Percentiles rank a stretch among this genome's conserved stretches.
Evolutionary conservation across 345 rosid genomes (phyloP).

Genomic region (Arabis alpina): DNA sequence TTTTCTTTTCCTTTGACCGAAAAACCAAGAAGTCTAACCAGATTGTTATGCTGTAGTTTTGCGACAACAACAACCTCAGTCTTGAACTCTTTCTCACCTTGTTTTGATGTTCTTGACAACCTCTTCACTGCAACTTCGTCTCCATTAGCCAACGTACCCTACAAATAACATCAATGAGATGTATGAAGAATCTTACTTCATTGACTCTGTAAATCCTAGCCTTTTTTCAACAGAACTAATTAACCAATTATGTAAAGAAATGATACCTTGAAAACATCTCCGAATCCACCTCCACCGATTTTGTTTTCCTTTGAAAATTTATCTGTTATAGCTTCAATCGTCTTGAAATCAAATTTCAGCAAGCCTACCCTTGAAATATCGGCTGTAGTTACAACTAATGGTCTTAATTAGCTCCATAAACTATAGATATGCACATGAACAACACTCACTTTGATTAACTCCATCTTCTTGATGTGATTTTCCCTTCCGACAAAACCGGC

Average conservation of each 20-base stretch:
- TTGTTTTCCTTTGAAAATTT: constrained; percentile 47
- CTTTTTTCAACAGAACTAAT: background rate
- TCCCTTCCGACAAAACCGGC: too few species aligned
- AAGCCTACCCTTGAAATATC: too few species aligned
- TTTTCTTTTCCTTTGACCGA: constrained; percentile 47
- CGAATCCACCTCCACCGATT: constrained; percentile 68
- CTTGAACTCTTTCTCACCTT: constrained; percentile 49
- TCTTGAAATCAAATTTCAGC: constrained; percentile 43
- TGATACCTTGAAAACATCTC: constrained; percentile 58
- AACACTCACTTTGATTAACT: too few species aligned
- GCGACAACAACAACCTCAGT: constrained; percentile 50
- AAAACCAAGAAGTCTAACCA: constrained; percentile 55
- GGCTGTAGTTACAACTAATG: too few species aligned
- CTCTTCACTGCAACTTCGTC: constrained; percentile 52
- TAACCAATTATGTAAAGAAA: background rate
- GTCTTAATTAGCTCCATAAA: too few species aligned
- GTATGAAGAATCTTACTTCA: background rate
- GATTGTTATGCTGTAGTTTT: constrained; percentile 56
- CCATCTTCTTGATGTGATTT: too few species aligned
- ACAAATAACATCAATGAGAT: background rate
- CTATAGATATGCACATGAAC: too few species aligned
- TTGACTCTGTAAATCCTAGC: background rate
- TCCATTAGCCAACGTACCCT: constrained; percentile 34
- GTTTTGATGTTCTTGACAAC: constrained; percentile 40
- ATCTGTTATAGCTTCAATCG: constrained; percentile 48